Conservation (phyloP, 2,329 filamentous ascomycete genomes). For the Ascochyta clinopodiicola region DNA sequence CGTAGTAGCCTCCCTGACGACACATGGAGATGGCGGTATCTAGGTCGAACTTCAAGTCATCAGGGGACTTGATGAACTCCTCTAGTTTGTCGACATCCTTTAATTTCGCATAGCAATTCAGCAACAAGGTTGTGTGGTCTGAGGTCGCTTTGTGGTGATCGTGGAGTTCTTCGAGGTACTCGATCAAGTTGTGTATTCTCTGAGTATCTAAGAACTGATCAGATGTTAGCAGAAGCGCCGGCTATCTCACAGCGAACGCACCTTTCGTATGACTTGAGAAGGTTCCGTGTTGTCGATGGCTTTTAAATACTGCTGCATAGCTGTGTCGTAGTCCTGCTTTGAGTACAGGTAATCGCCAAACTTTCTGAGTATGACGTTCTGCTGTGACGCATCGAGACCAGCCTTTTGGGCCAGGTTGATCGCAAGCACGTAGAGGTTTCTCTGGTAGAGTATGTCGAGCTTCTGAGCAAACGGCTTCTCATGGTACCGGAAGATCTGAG, state of each 20-base stretch:
- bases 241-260: slow-evolving; percentile 38
- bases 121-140: slow-evolving; percentile 89
- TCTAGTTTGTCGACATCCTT: slow-evolving; percentile 98
- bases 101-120: slow-evolving; percentile 97
- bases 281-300: slow-evolving; percentile 96
- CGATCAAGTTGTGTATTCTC: slow-evolving; percentile 95
- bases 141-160: slow-evolving; percentile 91
- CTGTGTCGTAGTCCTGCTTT: slow-evolving; percentile 93
- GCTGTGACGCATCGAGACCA: slow-evolving; percentile 78
- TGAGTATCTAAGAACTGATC: slow-evolving; percentile 89
- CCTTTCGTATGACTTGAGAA: slow-evolving; percentile 93
- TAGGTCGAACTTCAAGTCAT: slow-evolving; percentile 92
- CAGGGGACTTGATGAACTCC: slow-evolving; percentile 93
- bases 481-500: slow-evolving; percentile 81
- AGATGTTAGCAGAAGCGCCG: slow-evolving; percentile 14
- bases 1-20: slow-evolving; percentile 93
- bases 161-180: slow-evolving; percentile 95
- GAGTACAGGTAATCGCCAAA: slow-evolving; percentile 96
- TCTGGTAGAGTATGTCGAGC: slow-evolving; percentile 90
- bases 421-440: slow-evolving; percentile 89
- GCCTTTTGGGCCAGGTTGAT: slow-evolving; percentile 92
- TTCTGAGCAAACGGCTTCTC: slow-evolving; percentile 91
- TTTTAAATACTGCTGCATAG: slow-evolving; percentile 98
- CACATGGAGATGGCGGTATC: slow-evolving; percentile 98
- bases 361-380: slow-evolving; percentile 89